A percentile compares a stretch with the other conserved stretches of the same genome.
These are phyloP conservation scores for Pestalotiopsis fici DNA, from an alignment of 2,329 filamentous ascomycete species.

Conservation along the genomic window DNA sequence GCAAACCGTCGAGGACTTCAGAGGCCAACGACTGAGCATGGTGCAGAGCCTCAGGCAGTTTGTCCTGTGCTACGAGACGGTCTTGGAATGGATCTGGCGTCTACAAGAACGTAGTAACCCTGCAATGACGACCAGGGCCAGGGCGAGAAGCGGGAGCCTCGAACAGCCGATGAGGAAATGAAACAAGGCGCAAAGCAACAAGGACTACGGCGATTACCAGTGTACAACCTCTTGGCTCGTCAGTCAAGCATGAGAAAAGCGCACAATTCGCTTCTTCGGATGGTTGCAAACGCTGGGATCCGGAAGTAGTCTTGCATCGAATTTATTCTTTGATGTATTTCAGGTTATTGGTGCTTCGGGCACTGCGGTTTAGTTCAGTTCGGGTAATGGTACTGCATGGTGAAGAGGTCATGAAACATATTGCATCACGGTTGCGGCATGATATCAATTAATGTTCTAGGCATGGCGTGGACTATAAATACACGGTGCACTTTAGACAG, in stretches of 20 bases:
- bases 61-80: conserved; percentile 94
- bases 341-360: not conserved
- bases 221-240: not conserved
- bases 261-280: not conserved
- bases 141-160: conserved; percentile 35
- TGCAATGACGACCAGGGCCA: conserved; percentile 18
- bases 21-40: conserved; percentile 89
- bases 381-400: not conserved
- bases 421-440: not conserved
- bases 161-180: conserved; percentile 16
- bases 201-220: not conserved
- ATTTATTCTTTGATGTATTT: not conserved
- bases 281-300: not conserved
- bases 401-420: not conserved
- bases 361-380: not conserved
- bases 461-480: not conserved
- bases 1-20: conserved; percentile 87
- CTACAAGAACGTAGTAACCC: conserved; percentile 38
- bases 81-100: conserved; percentile 79
- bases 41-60: conserved; percentile 93
- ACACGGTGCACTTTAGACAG: not conserved
- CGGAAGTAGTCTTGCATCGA: not conserved
- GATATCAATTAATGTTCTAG: not conserved
- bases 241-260: not conserved
- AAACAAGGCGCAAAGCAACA: not conserved